Evolutionary conservation across 768 basidiomycete species (phyloP).

Genomic region (Mycena capillaripes): DNA sequence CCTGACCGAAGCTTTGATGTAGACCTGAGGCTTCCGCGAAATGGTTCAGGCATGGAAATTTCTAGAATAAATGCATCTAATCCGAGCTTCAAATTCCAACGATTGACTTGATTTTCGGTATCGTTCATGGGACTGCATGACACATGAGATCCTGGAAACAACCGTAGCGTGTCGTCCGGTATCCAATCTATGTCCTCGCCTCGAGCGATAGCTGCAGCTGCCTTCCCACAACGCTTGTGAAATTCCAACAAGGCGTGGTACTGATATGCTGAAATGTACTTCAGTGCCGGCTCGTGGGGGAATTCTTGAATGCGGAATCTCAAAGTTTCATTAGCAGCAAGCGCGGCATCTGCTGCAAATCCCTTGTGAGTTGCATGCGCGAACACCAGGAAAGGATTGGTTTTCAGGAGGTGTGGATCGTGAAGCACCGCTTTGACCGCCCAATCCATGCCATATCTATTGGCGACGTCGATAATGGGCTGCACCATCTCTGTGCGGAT

Average conservation of each 20-base stretch:
- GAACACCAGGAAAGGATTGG: constrained; percentile 11
- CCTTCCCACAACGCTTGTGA: constrained; percentile 5
- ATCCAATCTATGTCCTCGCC: background rate
- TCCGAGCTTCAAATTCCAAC: background rate
- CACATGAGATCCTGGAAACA: background rate
- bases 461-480: background rate
- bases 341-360: background rate
- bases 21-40: no score
- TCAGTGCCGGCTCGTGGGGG: background rate
- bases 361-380: background rate
- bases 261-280: constrained; percentile 3
- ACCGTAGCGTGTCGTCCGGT: background rate
- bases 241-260: constrained; percentile 8
- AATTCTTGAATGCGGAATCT: constrained; percentile 3
- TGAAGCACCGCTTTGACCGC: background rate
- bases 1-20: no score
- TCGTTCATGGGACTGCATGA: background rate
- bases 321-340: constrained; percentile 11
- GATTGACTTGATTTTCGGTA: background rate
- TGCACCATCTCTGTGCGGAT: background rate
- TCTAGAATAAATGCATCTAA: no score
- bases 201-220: background rate
- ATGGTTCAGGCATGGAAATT: no score
- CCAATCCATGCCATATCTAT: constrained; percentile 12
- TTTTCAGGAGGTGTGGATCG: constrained; percentile 1